phyloP scores from a whole-genome alignment of 352 stramenopile species.

The Globisporangium nagaii region DNA sequence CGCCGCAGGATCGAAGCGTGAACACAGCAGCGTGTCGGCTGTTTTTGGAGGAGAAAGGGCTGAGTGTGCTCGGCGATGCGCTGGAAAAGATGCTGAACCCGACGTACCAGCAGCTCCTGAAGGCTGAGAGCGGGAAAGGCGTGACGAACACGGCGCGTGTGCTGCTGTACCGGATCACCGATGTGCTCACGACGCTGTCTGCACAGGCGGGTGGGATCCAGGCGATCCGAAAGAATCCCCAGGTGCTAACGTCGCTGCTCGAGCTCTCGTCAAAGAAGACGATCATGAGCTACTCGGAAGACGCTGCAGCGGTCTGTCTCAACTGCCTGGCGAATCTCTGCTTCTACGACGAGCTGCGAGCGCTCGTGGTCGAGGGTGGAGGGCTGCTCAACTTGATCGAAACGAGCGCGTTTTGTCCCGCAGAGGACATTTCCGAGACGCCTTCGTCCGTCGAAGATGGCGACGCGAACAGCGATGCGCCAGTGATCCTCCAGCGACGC shows the following conservation, averaged over 20 bases:
- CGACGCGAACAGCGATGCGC: constrained; percentile 13
- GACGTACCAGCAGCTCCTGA: constrained; percentile 63
- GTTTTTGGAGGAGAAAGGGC: constrained; percentile 49
- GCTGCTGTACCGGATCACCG: constrained; percentile 66
- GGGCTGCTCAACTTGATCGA: constrained; percentile 67
- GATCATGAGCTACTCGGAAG: constrained; percentile 53
- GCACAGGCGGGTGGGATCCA: constrained; percentile 29
- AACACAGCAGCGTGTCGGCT: constrained; percentile 51
- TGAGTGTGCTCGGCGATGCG: constrained; percentile 44
- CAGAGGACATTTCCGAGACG: constrained; percentile 29
- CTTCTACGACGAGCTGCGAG: constrained; percentile 43
- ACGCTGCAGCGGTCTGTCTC: constrained; percentile 54
- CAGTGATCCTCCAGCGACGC: constrained; percentile 17
- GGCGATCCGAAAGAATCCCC: constrained; percentile 53
- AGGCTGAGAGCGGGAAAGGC: constrained; percentile 16
- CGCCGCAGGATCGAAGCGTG: constrained; percentile 33
- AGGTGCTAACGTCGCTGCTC: constrained; percentile 52
- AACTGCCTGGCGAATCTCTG: constrained; percentile 60
- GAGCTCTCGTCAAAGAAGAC: constrained; percentile 48
- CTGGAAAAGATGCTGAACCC: constrained; percentile 70
- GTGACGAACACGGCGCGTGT: constrained; percentile 44
- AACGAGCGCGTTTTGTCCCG: constrained; percentile 55
- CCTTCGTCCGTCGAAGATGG: constrained; percentile 17
- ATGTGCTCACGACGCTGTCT: constrained; percentile 52
- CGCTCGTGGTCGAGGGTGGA: constrained; percentile 52